Evolutionary conservation across 2,329 filamentous ascomycete genomes (phyloP).

Genomic region (Fusarium veterinarium): DNA sequence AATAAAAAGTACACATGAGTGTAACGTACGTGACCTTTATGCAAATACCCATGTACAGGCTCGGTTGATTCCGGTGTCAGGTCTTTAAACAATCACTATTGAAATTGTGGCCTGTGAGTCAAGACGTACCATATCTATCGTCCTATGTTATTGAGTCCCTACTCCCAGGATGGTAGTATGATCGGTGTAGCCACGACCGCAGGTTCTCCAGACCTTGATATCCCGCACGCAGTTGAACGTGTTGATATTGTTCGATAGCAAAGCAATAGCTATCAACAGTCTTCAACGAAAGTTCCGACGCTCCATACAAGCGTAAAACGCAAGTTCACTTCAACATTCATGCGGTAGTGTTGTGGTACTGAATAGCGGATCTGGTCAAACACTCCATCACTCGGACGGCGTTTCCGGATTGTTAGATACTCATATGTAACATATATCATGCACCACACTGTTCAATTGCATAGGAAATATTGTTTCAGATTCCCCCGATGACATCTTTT

Average conservation of each 20-base stretch:
- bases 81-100: conserved; percentile 3
- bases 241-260: background rate
- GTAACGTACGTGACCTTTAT: conserved; percentile 2
- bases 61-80: conserved; percentile 35
- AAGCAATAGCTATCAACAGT: background rate
- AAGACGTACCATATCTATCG: conserved; percentile 1
- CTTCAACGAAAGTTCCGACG: background rate
- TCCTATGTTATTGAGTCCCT: conserved; percentile 15
- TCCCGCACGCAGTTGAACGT: background rate
- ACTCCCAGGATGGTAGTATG: background rate
- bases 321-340: background rate
- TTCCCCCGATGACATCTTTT: background rate
- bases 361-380: background rate
- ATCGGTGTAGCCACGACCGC: background rate
- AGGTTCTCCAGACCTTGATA: background rate
- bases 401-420: background rate
- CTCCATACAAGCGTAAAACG: conserved; percentile 1
- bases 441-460: background rate
- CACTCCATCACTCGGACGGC: background rate
- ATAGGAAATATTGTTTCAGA: background rate
- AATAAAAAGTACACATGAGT: conserved; percentile 1
- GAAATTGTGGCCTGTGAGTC: conserved; percentile 17
- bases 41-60: conserved; percentile 19
- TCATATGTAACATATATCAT: background rate
- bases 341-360: background rate